Evolutionary conservation across 176 grass and related monocot species (phyloP), one percentile per base, ranked within the genome.

Genomic region (Carex myosuroides): DNA sequence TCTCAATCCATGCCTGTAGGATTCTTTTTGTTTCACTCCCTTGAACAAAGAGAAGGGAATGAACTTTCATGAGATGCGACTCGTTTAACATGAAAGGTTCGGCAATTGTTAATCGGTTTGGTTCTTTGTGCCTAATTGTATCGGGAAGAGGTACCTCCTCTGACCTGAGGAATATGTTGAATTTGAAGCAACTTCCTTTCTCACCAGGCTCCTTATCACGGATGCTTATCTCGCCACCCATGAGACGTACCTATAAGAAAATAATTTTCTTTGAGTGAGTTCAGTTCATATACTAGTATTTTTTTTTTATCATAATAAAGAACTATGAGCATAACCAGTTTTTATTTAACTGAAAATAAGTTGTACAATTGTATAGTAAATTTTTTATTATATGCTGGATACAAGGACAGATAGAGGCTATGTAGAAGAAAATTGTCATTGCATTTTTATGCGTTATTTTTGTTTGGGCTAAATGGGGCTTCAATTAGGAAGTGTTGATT

Each of bases 141-240:
- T 82, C 32, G 0, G 52, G 37, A 82, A 65, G 11, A 52, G 42
- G 48, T 55, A 55, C 18, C 48, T 87, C 88, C 17, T 62, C 84
- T 13, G 79, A 90, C 63, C 82, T 94, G 39, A 98, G 18, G 26
- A 91, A 65, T 53, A 98, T 83, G 74, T 94, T 98, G 82, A 98
- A 98, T 33, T 70, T 84, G 12, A 98, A 93, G 57, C 95, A 98
- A 60, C 90, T 91, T 60, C 95, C 95, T 2, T 39, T 79, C 63
- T 94, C 89, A 70, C 84, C 84, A 9, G 79, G 84, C 9, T 87
- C 85, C 52, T 91, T 93, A 8, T 94, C 91, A 75, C 84, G 72
- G 18, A 98, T 98, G 70, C 64, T 85, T 7, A 98, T 98, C 79
- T 98, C 92, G 13, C 95, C 91, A 17, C 95, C 95, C 95, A 94